phyloP scores from a whole-genome alignment of 148 eudicot species.

The Amaranthus cruentus region DNA sequence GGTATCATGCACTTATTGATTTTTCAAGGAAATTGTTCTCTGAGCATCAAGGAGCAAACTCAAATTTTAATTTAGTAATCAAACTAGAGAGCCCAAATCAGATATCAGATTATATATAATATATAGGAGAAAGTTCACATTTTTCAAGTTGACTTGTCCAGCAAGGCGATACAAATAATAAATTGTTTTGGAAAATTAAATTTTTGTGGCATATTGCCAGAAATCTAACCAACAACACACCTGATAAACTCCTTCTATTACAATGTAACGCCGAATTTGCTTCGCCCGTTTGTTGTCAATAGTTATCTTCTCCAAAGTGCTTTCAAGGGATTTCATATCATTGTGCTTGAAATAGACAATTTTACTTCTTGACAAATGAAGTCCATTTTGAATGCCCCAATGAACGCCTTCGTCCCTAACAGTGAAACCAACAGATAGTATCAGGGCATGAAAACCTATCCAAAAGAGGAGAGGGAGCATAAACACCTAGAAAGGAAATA shows the following conservation, averaged over 20 bases:
- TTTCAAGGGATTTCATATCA: constrained; percentile 67
- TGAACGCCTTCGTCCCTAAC: constrained; percentile 95
- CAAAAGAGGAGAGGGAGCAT: no score
- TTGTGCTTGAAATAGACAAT: constrained; percentile 90
- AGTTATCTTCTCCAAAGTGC: constrained; percentile 65
- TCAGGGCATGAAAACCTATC: background rate
- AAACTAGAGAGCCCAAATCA: no score
- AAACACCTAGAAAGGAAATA: background rate
- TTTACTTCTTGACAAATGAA: constrained; percentile 91
- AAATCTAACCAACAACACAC: constrained; percentile 25
- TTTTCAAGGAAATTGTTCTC: background rate
- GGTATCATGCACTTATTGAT: background rate
- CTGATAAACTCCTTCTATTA: constrained; percentile 92
- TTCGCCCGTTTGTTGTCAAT: constrained; percentile 64
- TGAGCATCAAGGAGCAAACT: background rate
- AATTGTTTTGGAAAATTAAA: no score
- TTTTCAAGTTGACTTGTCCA: no score
- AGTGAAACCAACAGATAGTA: constrained; percentile 9
- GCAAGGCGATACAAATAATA: no score
- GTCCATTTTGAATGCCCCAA: constrained; percentile 99
- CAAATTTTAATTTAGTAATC: background rate
- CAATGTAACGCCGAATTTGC: constrained; percentile 89
- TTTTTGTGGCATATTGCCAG: no score
- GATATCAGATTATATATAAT: no score
- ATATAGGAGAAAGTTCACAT: no score